A percentile compares a stretch with the other conserved stretches of the same genome.
Evolutionary conservation across 225 moss, liverwort and hornwort species (phyloP).

Genomic region (Marchantia polymorpha): DNA sequence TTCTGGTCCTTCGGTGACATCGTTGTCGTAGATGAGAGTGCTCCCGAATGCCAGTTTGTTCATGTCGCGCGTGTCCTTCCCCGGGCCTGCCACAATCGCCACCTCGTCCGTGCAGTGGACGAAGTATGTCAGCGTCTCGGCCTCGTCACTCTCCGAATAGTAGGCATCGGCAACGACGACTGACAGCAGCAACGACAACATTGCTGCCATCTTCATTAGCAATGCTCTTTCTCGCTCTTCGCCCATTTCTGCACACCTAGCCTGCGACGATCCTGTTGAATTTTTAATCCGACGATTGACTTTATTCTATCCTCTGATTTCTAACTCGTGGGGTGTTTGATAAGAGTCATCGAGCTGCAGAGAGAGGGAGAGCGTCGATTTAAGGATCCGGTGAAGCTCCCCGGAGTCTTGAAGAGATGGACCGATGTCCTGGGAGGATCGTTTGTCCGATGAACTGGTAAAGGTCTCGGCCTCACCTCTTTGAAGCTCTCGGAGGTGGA

Average conservation of each 20-base stretch:
- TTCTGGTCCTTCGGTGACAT: conserved; percentile 36
- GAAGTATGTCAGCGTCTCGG: conserved; percentile 38
- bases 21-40: conserved; percentile 43
- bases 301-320: neutral
- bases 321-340: neutral
- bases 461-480: neutral
- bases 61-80: conserved; percentile 31
- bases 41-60: conserved; percentile 31
- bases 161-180: neutral
- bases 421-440: neutral
- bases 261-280: neutral
- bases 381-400: neutral
- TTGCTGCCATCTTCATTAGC: neutral
- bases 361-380: neutral
- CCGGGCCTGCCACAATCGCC: conserved; percentile 38
- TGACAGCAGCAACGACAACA: neutral
- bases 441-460: neutral
- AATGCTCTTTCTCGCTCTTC: neutral
- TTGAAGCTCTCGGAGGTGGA: neutral
- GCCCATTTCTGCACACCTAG: neutral
- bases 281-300: neutral
- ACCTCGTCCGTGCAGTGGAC: conserved; percentile 42
- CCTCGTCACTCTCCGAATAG: conserved; percentile 13
- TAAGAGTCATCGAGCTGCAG: neutral
- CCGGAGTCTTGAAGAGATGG: neutral